Base-by-base conservation (phyloP, 441 rosid species). In the Euphorbia schlechtendalii region DNA sequence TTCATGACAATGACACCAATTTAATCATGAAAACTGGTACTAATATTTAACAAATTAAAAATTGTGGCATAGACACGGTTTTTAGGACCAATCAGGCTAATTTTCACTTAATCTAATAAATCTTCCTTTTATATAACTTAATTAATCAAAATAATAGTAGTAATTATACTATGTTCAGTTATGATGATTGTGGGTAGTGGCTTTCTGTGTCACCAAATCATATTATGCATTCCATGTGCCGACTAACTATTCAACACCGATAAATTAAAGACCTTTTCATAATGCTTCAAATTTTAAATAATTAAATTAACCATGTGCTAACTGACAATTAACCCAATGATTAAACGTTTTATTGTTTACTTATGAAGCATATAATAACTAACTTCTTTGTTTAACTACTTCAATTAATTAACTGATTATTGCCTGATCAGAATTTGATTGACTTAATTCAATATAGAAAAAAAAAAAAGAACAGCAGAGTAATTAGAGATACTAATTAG, bases 231-330 rank as follows among this genome's bases (percentile, higher is more conserved):
- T 51, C 58, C 67, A 64, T 64, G 67, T 64, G 67, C 67, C 67
- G 22, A 20, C 59, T 34, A 54, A 14, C 6, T 28, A 30, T 20
- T 54, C 8, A 27, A 40, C 58, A 65, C 22, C 20, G 5, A 22
- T 64, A 64, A 45, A 43, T 3, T 43, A 15, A 46, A 14, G 5
- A 41, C 34, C 54, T 7, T 56, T 5, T 17, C 15, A 58, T 3
- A 57, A 2, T 20, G 32, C 28, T 38, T 14, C 4, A n/a, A 14
- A 24, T 49, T 28, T 38, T 21, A n/a, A 59, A 51, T 58, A 54
- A 32, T 43, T n/a, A n/a, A 46, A 46, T 56, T 57, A 58, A 43
- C 12, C 71, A 67, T 67, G 64, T 58, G 71, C 51, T 30, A 49
- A 8, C 49, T n/a, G 22, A 24, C 28, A 52, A 65, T 27, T 25